Conservation (phyloP, 2,329 filamentous ascomycete genomes). For the Trichoderma sp. region DNA sequence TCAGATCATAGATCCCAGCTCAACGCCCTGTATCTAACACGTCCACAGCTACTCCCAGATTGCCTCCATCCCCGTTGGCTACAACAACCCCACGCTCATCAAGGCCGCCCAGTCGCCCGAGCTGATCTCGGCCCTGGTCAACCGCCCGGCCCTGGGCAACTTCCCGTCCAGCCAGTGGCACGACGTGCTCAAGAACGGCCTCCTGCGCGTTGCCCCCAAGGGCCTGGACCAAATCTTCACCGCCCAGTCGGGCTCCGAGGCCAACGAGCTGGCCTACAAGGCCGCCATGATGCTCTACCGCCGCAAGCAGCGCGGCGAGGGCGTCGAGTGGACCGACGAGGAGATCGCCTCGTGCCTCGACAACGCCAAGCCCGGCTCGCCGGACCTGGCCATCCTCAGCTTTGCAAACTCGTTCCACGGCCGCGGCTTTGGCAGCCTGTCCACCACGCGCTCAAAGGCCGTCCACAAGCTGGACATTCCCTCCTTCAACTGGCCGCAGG, state of each 20-base stretch:
- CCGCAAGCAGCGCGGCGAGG: slow-evolving; percentile 68
- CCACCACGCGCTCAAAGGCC: slow-evolving; percentile 77
- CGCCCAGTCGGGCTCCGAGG: slow-evolving; percentile 75
- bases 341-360: slow-evolving; percentile 69
- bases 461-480: slow-evolving; percentile 87
- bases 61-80: slow-evolving; percentile 79
- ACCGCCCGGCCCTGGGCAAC: slow-evolving; percentile 77
- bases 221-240: slow-evolving; percentile 81
- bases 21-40: background rate
- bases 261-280: slow-evolving; percentile 85
- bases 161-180: slow-evolving; percentile 78
- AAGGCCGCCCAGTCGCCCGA: slow-evolving; percentile 67
- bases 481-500: slow-evolving; percentile 85
- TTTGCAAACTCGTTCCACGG: slow-evolving; percentile 81
- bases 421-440: slow-evolving; percentile 75
- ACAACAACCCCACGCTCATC: slow-evolving; percentile 73
- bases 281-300: slow-evolving; percentile 82
- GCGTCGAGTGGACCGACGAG: slow-evolving; percentile 69
- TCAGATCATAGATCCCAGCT: background rate
- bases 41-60: slow-evolving; percentile 70
- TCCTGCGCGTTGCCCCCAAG: slow-evolving; percentile 72
- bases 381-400: slow-evolving; percentile 74
- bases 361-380: slow-evolving; percentile 72
- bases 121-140: slow-evolving; percentile 73
- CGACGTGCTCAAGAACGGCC: slow-evolving; percentile 68